phyloP scores from a whole-genome alignment of 805 yeast genomes.

The Metschnikowia lunata region DNA sequence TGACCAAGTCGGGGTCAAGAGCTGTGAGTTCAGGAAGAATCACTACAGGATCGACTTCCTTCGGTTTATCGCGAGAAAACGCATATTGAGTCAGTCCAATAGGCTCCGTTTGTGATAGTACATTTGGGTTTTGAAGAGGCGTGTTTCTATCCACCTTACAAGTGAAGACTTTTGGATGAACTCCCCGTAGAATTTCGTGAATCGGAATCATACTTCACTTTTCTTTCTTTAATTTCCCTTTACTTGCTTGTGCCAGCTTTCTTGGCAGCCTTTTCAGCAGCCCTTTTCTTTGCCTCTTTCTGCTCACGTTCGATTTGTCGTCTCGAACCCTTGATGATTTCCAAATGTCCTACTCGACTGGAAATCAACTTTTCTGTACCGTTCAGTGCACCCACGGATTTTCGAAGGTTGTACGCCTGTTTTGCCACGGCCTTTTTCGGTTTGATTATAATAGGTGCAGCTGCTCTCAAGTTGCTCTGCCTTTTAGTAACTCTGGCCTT shows the following conservation, averaged over 20 bases:
- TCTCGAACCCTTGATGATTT: conserved; percentile 84
- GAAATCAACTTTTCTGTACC: conserved; percentile 82
- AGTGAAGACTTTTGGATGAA: conserved; percentile 7
- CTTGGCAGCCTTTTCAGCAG: conserved; percentile 15
- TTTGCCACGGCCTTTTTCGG: conserved; percentile 56
- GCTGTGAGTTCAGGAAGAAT: conserved; percentile 24
- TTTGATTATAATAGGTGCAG: conserved; percentile 63
- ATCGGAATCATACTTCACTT: conserved; percentile 2
- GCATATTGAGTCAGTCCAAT: no score
- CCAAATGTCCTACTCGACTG: conserved; percentile 90
- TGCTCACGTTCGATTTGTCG: conserved; percentile 67
- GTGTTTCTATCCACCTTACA: background rate
- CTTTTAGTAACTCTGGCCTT: conserved; percentile 58
- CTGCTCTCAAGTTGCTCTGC: conserved; percentile 64
- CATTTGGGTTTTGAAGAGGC: background rate
- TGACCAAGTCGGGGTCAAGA: conserved; percentile 24
- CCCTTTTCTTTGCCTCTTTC: conserved; percentile 31
- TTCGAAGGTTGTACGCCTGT: conserved; percentile 49
- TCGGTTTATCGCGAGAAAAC: no score
- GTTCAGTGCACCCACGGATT: conserved; percentile 30
- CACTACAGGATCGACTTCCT: background rate
- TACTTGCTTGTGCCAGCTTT: conserved; percentile 13
- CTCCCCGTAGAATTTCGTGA: conserved; percentile 5
- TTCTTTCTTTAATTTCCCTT: background rate
- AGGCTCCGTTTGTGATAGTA: background rate